Percentiles rank a stretch among this genome's conserved stretches.
Evolutionary conservation across 345 rosid genomes (phyloP).

Genomic region (Heritiera littoralis): DNA sequence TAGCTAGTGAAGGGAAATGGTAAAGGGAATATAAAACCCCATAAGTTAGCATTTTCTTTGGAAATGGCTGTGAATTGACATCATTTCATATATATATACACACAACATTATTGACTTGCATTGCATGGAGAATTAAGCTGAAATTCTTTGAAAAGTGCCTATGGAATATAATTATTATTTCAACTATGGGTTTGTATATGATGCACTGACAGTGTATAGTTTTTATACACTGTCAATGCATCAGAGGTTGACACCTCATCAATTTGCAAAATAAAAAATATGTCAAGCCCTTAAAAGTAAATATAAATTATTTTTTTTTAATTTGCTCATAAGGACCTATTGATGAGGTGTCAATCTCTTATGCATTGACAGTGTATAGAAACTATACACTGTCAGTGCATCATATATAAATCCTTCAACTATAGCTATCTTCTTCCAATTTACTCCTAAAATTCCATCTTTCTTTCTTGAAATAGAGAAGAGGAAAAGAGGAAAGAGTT

Average conservation of each 20-base stretch:
- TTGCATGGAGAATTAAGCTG: neutral
- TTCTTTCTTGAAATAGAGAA: neutral
- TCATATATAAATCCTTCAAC: too few species aligned
- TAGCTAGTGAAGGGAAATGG: neutral
- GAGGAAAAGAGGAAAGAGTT: neutral
- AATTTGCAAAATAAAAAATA: too few species aligned
- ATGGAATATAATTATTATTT: constrained; percentile 20
- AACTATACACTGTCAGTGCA: too few species aligned
- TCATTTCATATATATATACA: neutral
- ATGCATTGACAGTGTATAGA: too few species aligned
- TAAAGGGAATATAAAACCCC: neutral
- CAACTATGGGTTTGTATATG: neutral
- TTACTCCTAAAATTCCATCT: neutral
- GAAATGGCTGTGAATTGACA: constrained; percentile 7
- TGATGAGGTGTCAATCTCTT: too few species aligned
- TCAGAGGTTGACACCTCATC: too few species aligned
- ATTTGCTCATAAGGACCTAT: too few species aligned
- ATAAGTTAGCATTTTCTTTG: neutral
- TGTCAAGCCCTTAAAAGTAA: too few species aligned
- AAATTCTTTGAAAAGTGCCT: constrained; percentile 5
- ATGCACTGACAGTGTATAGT: too few species aligned
- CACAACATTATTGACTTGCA: neutral
- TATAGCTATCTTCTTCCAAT: neutral
- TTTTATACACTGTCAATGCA: too few species aligned
- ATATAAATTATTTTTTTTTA: too few species aligned